Evolutionary conservation across 306 rosid species (phyloP), one percentile per base, ranked within the genome.

Genomic region (Prinsepia uniflora): DNA sequence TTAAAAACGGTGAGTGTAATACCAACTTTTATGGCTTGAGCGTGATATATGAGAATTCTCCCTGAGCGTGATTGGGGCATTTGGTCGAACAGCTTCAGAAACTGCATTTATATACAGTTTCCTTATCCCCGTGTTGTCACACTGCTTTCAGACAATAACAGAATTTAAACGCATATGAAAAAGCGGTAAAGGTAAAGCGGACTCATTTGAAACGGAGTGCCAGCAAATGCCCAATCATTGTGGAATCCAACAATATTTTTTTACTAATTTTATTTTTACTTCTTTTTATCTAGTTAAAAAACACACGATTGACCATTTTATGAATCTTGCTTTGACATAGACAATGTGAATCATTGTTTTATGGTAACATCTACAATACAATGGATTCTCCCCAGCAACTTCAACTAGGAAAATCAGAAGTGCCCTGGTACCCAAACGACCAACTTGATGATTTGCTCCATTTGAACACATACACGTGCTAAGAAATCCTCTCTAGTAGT

Each of bases 1-100:
- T 81, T 59, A 82, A 83, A 91, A 73, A 86, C 72, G 66, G 72
- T 65, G 30, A 86, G 81, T 5, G 42, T 13, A 19, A 82, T 73
- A 48, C 89, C 86, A 44, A 84, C 61, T 81, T 91, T 88, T 54
- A 91, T 83, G 24, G 85, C 76, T 4, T 80, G 89, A 41, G 42
- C 78, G 71, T 86, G 85, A 72, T 81, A 74, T 1, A 82, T 46
- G 42, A 83, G 50, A 68, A 79, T 80, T 65, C 82, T 78, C 75
- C n/a, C n/a, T n/a, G n/a, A n/a, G n/a, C n/a, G n/a, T n/a, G n/a
- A n/a, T n/a, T n/a, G n/a, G n/a, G n/a, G n/a, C n/a, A n/a, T n/a
- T n/a, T n/a, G n/a, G n/a, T n/a, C n/a, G n/a, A n/a, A n/a, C n/a
- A n/a, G n/a, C n/a, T 62, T 82, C 71, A 79, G 74, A 81, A 78